A percentile compares a stretch with the other conserved stretches of the same genome.
These are phyloP conservation scores for Carex littledalei DNA, from an alignment of 176 grass and related monocot species.

Conservation along the genomic window DNA sequence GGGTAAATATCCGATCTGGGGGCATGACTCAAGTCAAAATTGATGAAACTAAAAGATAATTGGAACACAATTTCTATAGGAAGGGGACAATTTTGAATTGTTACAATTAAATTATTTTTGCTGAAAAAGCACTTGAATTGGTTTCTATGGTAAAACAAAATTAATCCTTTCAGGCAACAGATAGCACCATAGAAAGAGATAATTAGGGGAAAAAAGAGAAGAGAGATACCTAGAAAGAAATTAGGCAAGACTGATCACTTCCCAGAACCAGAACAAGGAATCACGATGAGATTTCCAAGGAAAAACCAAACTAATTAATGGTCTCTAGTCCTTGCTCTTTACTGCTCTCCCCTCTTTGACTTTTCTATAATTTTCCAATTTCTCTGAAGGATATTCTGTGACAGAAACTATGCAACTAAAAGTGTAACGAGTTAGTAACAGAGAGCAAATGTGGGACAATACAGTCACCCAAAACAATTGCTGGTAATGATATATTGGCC, in stretches of 20 bases:
- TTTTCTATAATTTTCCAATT: neutral
- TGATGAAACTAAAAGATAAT: neutral
- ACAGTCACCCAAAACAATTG: too few species aligned
- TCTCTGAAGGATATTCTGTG: neutral
- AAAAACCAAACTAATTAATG: too few species aligned
- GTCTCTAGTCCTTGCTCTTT: too few species aligned
- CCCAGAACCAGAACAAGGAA: neutral
- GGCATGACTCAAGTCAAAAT: neutral
- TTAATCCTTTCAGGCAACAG: neutral
- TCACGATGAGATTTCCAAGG: neutral
- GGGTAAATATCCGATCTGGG: neutral
- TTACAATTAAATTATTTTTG: neutral
- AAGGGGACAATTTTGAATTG: neutral
- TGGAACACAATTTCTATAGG: neutral
- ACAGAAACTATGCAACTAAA: too few species aligned
- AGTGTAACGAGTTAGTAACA: too few species aligned
- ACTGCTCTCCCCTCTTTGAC: too few species aligned
- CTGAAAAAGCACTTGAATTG: neutral
- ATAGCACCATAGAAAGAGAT: neutral
- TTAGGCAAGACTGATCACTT: neutral
- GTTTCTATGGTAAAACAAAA: neutral
- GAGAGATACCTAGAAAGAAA: neutral
- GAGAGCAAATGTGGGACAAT: too few species aligned
- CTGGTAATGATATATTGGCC: too few species aligned
- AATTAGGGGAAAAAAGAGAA: neutral